Base-by-base conservation (phyloP, 768 basidiomycete genomes). In the Collybia nuda region DNA sequence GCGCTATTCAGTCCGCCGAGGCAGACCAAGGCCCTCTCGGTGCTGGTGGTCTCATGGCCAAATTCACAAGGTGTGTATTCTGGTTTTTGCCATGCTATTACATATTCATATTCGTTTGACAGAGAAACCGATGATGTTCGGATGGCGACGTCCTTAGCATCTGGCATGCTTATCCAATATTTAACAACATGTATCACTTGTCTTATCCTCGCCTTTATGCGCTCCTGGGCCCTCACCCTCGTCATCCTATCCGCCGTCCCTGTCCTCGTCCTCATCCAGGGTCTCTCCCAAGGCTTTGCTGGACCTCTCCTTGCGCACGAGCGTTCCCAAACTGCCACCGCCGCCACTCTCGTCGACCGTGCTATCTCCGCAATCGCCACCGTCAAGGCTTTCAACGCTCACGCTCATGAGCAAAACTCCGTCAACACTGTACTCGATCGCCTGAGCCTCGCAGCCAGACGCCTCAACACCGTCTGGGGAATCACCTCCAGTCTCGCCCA, bases 111-210 rank as follows among this genome's bases (percentile, higher is more conserved):
- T 35, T 38, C 39, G 40, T 28, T 43, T 14, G 49, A 4, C 60
- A 98, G 94, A 56, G 96, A 98, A 69, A 97, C 95, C 6, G 93
- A 98, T 67, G 91, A 97, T 55, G 88, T 97, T 39, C 85, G 96
- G 37, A 75, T 84, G 52, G 95, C 92, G 1, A 82, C 86, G 12
- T 90, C 93, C 2, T 78, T 92, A 35, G 86, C 87, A 12, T 75
- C 86, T 21, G 94, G 93, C 21, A 79, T 83, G 56, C 64, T 90
- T 51, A 61, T 98, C 39, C 92, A 95, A 66, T 84, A 93, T 68
- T 67, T 92, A 46, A 86, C 85, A 2, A 94, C 93, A 1, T 82
- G 83, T 56, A 44, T 94, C 44, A 80, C 90, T 24, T 87, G 87
- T 61, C 83, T 98, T 56, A 64, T 84, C 44, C 85, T 99, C 56